Base-by-base conservation (phyloP, 2,329 filamentous ascomycete species). In the Fusarium pseudograminearum region DNA sequence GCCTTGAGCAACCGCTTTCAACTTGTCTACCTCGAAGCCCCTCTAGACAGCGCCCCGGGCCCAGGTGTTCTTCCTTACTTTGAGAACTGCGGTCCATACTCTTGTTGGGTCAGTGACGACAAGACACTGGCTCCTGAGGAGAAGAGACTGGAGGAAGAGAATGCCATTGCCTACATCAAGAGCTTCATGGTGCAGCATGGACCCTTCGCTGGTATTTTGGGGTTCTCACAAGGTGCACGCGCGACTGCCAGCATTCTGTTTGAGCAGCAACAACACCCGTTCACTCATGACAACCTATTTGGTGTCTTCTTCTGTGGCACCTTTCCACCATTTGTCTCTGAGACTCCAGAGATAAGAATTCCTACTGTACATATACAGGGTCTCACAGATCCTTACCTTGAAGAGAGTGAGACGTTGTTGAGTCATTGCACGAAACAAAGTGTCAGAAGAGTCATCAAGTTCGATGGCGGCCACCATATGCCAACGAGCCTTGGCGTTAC, bases 281-380 rank as follows among this genome's bases (percentile, higher is more conserved):
- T 58, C 28, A 44, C 55, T 12, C 55, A 44, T 10, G 30, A 58
- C 10, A 9, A n/a, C 2, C 28, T 58, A 15, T 58, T 58, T n/a
- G 55, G 47, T 7, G 55, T 58, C 5, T 58, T 58, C 30, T 30
- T 58, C 18, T 58, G 55, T 18, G 55, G 55, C 10, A 58, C 55
- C 1, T 44, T 58, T 16, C 55, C 55, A 14, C 36, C 55, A 0
- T 58, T 58, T 1, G 20, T 53, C 5, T 7, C 18, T 16, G 47
- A 30, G n/a, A 9, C 38, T 3, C 18, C 38, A 7, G 38, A 58
- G 30, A 58, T 53, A 15, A 44, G 10, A 6, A 11, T 58, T 1
- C 47, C 55, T 1, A 58, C 55, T 3, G 3, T 53, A 5, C 55
- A 58, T 15, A 7, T 58, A 1, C 4, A 44, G 15, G 47, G 47